phyloP scores from a whole-genome alignment of 345 rosid genomes.

The Trapa incisa region DNA sequence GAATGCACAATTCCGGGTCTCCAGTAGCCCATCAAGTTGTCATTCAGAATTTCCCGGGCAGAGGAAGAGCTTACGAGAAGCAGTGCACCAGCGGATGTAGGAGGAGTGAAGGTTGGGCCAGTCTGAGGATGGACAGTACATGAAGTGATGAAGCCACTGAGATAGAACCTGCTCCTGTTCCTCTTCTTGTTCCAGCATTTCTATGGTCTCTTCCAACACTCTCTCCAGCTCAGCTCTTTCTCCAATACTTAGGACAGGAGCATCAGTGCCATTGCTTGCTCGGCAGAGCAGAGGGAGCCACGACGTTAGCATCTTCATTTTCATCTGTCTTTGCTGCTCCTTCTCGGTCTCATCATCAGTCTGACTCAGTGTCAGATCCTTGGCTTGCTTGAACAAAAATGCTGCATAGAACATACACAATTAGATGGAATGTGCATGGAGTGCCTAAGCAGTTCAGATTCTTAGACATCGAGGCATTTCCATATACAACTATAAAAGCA shows the following conservation, averaged over 20 bases:
- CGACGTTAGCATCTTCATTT: slow-evolving; percentile 48
- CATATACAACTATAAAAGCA: no score
- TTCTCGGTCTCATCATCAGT: slow-evolving; percentile 27
- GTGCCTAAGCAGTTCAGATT: no score
- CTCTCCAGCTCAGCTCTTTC: slow-evolving; percentile 50
- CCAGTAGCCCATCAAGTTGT: background rate
- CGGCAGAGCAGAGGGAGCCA: slow-evolving; percentile 82
- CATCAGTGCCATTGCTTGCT: slow-evolving; percentile 56
- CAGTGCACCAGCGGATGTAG: slow-evolving; percentile 53
- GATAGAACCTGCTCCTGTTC: slow-evolving; percentile 67
- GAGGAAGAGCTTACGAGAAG: slow-evolving; percentile 56
- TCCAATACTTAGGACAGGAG: slow-evolving; percentile 35
- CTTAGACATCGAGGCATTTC: no score
- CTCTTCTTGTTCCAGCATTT: slow-evolving; percentile 32
- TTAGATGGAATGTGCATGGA: no score
- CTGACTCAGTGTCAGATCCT: slow-evolving; percentile 25
- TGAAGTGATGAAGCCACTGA: slow-evolving; percentile 81
- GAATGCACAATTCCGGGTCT: background rate
- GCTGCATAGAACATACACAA: slow-evolving; percentile 24
- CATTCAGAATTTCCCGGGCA: background rate
- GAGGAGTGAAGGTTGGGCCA: slow-evolving; percentile 75
- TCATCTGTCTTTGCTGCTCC: slow-evolving; percentile 26
- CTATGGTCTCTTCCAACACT: slow-evolving; percentile 48
- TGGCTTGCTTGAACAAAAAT: slow-evolving; percentile 61
- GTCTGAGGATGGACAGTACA: slow-evolving; percentile 50